Base-by-base conservation (phyloP, 176 grass and related monocot genomes). In the Echinochloa phyllopogon region DNA sequence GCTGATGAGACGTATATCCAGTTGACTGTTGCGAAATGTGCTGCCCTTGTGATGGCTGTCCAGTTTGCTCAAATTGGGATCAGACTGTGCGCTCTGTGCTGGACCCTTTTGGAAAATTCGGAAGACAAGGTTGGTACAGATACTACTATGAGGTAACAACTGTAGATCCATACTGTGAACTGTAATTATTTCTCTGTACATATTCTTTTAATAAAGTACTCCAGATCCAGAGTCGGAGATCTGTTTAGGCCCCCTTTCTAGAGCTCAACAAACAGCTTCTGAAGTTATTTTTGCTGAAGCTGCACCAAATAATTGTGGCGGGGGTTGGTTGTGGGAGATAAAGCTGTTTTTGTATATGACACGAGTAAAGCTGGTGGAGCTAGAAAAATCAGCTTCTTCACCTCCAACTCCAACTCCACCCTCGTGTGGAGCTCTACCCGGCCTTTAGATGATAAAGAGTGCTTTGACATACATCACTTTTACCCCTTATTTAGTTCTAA, bases 21-120 rank as follows among this genome's bases (percentile, higher is more conserved):
- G 33, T 38, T 47, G 33, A 65, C 42, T 79, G 60, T 79, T 69
- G 56, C 38, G 18, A 64, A 38, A 83, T 55, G 58, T 74, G 56
- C 21, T 83, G 58, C 55, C 6, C 21, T 45, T 73, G 74, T 61
- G 27, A 24, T 83, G 59, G 72, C 8, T 24, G 42, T 8, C 57
- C 37, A 61, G 70, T 62, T 79, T 64, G 72, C 51, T 57, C 39
- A n/a, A 20, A 68, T 83, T 75, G 65, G 50, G 42, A 42, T 72
- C 48, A 68, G 60, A 17, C 39, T 74, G 7, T 42, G 21, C 77
- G 41, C 67, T 44, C 27, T 17, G 15, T 52, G 63, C 67, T 69
- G 74, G 79, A 5, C 74, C 60, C 52, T 78, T 83, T 55, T 0
- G 59, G 80, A 20, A 52, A 79, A 58, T 57, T 66, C 58, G 42